phyloP scores from a whole-genome alignment of 1,284 basidiomycete genomes.

The Phylloporus gajari region DNA sequence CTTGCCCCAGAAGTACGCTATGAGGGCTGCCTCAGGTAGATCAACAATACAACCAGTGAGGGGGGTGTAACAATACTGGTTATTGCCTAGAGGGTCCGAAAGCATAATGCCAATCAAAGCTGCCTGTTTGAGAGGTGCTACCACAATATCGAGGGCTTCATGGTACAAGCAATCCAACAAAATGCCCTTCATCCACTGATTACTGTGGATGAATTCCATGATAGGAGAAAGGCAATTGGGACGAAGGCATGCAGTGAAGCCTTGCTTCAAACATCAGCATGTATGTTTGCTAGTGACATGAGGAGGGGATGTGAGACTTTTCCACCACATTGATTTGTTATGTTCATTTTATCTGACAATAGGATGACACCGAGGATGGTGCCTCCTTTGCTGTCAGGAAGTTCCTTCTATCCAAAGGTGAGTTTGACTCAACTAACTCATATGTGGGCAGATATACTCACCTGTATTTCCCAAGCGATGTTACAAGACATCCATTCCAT shows the following conservation, averaged over 20 bases:
- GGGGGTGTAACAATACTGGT: conserved; percentile 8
- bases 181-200: not conserved
- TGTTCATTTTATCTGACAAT: no score
- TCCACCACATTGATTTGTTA: no score
- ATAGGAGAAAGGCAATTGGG: not conserved
- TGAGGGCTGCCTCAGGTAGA: not conserved
- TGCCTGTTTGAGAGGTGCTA: conserved; percentile 7
- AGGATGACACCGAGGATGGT: not conserved
- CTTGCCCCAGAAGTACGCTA: no score
- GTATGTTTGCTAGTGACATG: not conserved
- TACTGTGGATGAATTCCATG: not conserved
- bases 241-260: not conserved
- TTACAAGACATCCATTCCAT: no score
- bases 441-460: not conserved
- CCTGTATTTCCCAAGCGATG: no score
- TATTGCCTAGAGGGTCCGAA: not conserved
- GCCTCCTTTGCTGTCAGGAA: not conserved
- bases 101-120: not conserved
- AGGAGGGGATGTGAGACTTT: not conserved
- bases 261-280: not conserved
- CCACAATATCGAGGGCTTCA: no score
- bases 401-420: not conserved
- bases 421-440: no score
- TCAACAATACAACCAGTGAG: not conserved
- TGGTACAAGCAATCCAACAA: not conserved